phyloP scores from a whole-genome alignment of 2,329 filamentous ascomycete species.

The Ploettnerulaceae sp. region DNA sequence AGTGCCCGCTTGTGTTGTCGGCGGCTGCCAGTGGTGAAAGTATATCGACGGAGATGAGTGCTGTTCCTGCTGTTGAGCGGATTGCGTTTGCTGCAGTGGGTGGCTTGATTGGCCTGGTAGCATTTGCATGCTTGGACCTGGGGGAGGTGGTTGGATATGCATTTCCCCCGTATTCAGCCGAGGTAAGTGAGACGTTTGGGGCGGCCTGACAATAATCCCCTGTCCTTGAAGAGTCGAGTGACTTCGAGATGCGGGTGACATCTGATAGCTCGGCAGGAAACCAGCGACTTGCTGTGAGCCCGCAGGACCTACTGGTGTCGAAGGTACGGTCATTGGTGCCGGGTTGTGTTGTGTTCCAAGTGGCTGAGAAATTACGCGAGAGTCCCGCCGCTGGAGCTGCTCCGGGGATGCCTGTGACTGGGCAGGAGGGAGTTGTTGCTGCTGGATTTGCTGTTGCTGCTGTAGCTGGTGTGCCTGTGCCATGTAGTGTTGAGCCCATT shows the following conservation, averaged over 20 bases:
- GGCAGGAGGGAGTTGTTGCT: conserved; percentile 41
- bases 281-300: conserved; percentile 24
- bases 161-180: conserved; percentile 40
- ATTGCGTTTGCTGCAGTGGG: conserved; percentile 49
- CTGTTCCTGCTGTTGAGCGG: conserved; percentile 47
- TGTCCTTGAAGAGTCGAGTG: conserved; percentile 29
- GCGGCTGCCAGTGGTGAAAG: conserved; percentile 92
- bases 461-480: conserved; percentile 46
- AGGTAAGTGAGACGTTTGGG: conserved; percentile 35
- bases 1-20: conserved; percentile 55
- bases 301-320: conserved; percentile 28
- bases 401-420: conserved; percentile 49
- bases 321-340: conserved; percentile 29
- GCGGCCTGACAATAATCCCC: conserved; percentile 25
- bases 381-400: conserved; percentile 50
- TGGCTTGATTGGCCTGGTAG: conserved; percentile 40
- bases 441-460: conserved; percentile 28
- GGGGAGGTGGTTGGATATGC: conserved; percentile 37
- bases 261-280: conserved; percentile 32
- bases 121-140: conserved; percentile 38
- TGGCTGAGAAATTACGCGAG: conserved; percentile 34
- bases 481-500: conserved; percentile 65
- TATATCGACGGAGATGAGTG: conserved; percentile 69
- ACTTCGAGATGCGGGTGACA: conserved; percentile 33
- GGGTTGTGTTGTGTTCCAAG: conserved; percentile 26